phyloP scores from a whole-genome alignment of 2,329 filamentous ascomycete genomes.

The Talaromyces islandicus region DNA sequence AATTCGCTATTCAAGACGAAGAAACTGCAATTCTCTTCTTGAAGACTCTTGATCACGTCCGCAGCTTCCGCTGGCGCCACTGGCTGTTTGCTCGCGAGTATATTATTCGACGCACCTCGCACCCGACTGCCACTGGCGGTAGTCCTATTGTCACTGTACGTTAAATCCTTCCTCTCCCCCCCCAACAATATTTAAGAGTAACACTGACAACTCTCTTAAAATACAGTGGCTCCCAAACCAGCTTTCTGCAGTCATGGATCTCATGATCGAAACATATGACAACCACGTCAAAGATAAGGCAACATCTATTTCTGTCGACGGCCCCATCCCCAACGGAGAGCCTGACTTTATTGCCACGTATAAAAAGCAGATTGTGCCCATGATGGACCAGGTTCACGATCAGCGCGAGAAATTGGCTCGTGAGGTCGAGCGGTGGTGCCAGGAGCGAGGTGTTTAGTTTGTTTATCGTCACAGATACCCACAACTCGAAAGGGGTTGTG shows the following conservation, averaged over 20 bases:
- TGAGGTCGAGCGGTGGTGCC: constrained; percentile 42
- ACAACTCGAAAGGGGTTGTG: background rate
- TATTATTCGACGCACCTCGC: constrained; percentile 40
- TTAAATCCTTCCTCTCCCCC: background rate
- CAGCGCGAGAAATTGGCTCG: constrained; percentile 33
- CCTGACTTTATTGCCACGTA: constrained; percentile 17
- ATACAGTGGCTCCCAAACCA: constrained; percentile 43
- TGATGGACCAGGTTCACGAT: constrained; percentile 28
- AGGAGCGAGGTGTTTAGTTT: constrained; percentile 36
- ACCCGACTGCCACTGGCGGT: constrained; percentile 44
- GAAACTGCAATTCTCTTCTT: constrained; percentile 40
- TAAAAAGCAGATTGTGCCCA: constrained; percentile 24
- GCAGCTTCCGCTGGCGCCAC: constrained; percentile 46
- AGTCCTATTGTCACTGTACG: constrained; percentile 44
- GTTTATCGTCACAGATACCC: background rate
- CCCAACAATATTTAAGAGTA: background rate
- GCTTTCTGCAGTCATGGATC: constrained; percentile 43
- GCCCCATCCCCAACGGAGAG: constrained; percentile 5
- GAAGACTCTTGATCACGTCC: constrained; percentile 41
- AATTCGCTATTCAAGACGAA: constrained; percentile 31
- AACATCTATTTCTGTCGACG: constrained; percentile 2
- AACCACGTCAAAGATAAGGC: constrained; percentile 29
- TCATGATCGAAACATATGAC: constrained; percentile 43
- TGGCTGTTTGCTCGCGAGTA: constrained; percentile 46
- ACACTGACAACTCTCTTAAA: background rate